Percentiles rank a stretch among this genome's conserved stretches.
Evolutionary conservation across 139 green algal genomes (phyloP).

Genomic region (Cymbomonas tetramitiformis): DNA sequence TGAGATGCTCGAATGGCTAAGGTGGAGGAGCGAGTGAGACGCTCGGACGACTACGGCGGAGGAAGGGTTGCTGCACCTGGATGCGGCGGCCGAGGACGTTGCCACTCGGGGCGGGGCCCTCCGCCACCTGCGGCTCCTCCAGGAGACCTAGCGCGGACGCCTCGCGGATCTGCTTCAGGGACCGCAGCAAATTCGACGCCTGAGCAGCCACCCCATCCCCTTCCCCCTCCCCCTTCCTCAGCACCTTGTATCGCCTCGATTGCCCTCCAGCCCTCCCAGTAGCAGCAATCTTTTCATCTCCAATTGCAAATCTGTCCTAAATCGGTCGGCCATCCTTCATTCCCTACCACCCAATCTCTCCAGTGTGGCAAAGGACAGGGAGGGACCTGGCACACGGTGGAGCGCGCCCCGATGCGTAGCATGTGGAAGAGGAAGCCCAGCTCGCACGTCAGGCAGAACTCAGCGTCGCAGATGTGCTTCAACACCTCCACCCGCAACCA

Average conservation of each 20-base stretch:
- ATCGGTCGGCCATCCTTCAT: too few relatives aligned
- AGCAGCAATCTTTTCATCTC: too few relatives aligned
- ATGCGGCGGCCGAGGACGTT: background rate
- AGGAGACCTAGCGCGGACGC: conserved; percentile 66
- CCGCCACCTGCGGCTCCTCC: conserved; percentile 32
- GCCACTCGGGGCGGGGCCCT: background rate
- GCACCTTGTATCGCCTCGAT: too few relatives aligned
- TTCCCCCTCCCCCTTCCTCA: too few relatives aligned
- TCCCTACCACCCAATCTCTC: too few relatives aligned
- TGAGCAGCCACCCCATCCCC: conserved; percentile 20
- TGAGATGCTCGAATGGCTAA: too few relatives aligned
- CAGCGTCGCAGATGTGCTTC: conserved; percentile 45
- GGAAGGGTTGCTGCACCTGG: too few relatives aligned
- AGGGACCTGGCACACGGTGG: conserved; percentile 47
- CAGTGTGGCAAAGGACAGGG: too few relatives aligned
- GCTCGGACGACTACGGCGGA: too few relatives aligned
- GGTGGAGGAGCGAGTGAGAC: too few relatives aligned
- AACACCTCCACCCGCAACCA: background rate
- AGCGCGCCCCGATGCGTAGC: conserved; percentile 38
- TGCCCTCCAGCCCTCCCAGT: too few relatives aligned
- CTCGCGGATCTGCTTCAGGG: conserved; percentile 62
- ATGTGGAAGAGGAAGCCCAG: conserved; percentile 77
- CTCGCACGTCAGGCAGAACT: conserved; percentile 80
- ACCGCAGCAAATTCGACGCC: conserved; percentile 71
- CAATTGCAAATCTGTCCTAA: too few relatives aligned